Evolutionary conservation across 495 filamentous ascomycete genomes (phyloP).

Genomic region (Xylaria cubensis): DNA sequence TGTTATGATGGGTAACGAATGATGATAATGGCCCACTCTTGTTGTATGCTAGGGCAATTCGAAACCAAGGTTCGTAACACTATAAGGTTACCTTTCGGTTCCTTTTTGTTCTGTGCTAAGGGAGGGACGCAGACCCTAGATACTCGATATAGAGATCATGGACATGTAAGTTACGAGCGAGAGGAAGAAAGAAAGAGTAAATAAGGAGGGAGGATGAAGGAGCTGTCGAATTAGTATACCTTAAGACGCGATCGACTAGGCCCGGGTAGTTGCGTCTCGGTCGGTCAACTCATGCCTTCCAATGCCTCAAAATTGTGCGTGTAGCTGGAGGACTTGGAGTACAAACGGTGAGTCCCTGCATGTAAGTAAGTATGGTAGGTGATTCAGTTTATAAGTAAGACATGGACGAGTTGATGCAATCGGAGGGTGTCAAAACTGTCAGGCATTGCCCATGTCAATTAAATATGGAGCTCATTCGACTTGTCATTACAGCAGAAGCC

Average conservation of each 20-base stretch:
- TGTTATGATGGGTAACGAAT: background rate
- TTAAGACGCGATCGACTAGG: background rate
- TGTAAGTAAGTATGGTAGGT: background rate
- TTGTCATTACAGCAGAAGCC: background rate
- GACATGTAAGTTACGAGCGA: background rate
- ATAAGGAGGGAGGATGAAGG: too few species aligned
- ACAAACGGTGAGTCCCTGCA: background rate
- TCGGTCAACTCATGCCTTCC: background rate
- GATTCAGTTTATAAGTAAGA: background rate
- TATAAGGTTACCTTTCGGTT: background rate
- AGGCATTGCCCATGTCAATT: conserved; percentile 1
- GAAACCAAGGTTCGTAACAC: background rate
- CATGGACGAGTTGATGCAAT: background rate
- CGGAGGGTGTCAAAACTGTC: background rate
- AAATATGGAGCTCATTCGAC: background rate
- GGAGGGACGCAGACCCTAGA: background rate
- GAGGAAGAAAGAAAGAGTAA: background rate
- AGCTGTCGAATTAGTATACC: background rate
- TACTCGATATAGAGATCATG: background rate
- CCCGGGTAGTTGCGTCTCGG: background rate
- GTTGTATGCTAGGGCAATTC: background rate
- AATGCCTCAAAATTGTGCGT: background rate
- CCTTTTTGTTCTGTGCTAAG: background rate
- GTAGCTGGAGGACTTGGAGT: background rate
- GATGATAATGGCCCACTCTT: background rate